Conservation (phyloP, 2,329 filamentous ascomycete genomes). For the Chaetomium globosum region DNA sequence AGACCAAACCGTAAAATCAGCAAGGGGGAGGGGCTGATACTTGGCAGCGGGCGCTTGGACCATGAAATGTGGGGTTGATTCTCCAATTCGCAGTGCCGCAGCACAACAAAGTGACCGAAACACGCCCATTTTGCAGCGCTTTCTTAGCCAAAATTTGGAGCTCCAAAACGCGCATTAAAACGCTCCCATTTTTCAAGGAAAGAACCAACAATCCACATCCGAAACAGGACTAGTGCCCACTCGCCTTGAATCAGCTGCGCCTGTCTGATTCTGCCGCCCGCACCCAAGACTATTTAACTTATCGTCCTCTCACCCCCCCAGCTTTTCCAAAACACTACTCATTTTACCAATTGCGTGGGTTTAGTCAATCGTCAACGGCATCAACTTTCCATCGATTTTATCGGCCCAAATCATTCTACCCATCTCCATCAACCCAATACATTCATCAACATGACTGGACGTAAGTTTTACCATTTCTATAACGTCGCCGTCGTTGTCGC, state of each 20-base stretch:
- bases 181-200: conserved; percentile 22
- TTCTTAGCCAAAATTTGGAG: conserved; percentile 22
- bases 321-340: conserved; percentile 24
- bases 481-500: conserved; percentile 32
- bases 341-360: conserved; percentile 32
- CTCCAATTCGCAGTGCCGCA: conserved; percentile 28
- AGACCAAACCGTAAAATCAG: conserved; percentile 12
- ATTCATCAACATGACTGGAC: conserved; percentile 68
- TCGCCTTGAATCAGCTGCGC: conserved; percentile 29
- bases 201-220: conserved; percentile 27
- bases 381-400: conserved; percentile 29
- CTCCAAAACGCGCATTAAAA: conserved; percentile 24
- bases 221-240: conserved; percentile 35
- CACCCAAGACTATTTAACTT: conserved; percentile 30
- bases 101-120: conserved; percentile 26
- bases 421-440: conserved; percentile 41
- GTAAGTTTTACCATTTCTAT: conserved; percentile 55
- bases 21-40: not conserved
- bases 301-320: conserved; percentile 23
- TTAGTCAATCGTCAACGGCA: conserved; percentile 26
- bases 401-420: conserved; percentile 36
- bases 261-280: conserved; percentile 26
- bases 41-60: conserved; percentile 16
- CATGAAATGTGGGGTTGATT: conserved; percentile 18
- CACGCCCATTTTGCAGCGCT: conserved; percentile 27